These are phyloP conservation scores for Phialemoniopsis sp. DNA, from an alignment of 2,329 filamentous ascomycete genomes.

Conservation along the genomic window DNA sequence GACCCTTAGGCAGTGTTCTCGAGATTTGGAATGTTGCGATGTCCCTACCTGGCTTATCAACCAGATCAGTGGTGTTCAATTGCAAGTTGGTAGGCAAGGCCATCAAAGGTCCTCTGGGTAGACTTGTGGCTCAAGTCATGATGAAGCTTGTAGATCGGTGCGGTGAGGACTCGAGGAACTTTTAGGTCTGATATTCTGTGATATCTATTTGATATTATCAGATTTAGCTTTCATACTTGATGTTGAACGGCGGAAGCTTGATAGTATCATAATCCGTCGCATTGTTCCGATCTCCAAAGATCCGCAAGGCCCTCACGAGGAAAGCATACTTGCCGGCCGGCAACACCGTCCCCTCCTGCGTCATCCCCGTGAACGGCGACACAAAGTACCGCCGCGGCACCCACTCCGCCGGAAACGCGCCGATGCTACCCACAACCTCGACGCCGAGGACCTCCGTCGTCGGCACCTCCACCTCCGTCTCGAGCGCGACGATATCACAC, in stretches of 20 bases:
- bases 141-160: too few species aligned
- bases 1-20: too few species aligned
- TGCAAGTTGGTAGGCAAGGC: too few species aligned
- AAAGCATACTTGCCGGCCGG: slow-evolving; percentile 20
- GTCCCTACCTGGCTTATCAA: too few species aligned
- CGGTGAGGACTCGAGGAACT: too few species aligned
- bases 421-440: slow-evolving; percentile 12
- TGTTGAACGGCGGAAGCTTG: slow-evolving; percentile 14
- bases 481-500: slow-evolving; percentile 14
- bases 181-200: too few species aligned
- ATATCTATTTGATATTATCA: too few species aligned
- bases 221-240: slow-evolving; percentile 3
- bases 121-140: too few species aligned
- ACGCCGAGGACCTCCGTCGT: slow-evolving; percentile 12
- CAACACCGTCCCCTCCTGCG: slow-evolving; percentile 17
- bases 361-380: slow-evolving; percentile 9
- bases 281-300: slow-evolving; percentile 17
- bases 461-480: slow-evolving; percentile 5
- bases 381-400: neutral
- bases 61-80: too few species aligned
- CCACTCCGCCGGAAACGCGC: slow-evolving; percentile 9
- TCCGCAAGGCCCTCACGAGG: slow-evolving; percentile 18
- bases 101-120: too few species aligned
- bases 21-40: too few species aligned
- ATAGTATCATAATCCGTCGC: slow-evolving; percentile 17